These are phyloP conservation scores for Aspergillus sp. DNA, from an alignment of 2,329 filamentous ascomycete species.

Conservation along the genomic window DNA sequence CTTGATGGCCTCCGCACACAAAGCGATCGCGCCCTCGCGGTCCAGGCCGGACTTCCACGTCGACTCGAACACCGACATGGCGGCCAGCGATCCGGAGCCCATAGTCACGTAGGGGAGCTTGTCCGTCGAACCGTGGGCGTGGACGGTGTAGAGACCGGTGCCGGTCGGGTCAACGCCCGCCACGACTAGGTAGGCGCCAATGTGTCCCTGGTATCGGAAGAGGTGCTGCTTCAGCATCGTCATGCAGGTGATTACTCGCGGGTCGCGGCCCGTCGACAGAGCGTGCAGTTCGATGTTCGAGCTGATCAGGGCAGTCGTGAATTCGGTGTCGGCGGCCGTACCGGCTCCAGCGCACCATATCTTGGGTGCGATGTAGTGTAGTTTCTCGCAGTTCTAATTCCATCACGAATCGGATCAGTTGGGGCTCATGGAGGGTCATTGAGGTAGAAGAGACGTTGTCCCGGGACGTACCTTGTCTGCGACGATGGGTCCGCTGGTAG, in stretches of 20 bases:
- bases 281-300: slow-evolving; percentile 98
- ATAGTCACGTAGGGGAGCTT: slow-evolving; percentile 99
- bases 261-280: slow-evolving; percentile 92
- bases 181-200: slow-evolving; percentile 96
- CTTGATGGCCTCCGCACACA: slow-evolving; percentile 83
- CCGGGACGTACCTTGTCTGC: slow-evolving; percentile 75
- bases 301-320: slow-evolving; percentile 97
- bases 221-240: slow-evolving; percentile 99
- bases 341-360: slow-evolving; percentile 99
- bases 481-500: slow-evolving; percentile 94
- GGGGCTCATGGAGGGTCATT: not conserved
- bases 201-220: slow-evolving; percentile 96
- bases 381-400: slow-evolving; percentile 90
- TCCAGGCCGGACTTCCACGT: slow-evolving; percentile 81
- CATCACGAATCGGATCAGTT: not conserved
- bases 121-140: slow-evolving; percentile 96
- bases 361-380: slow-evolving; percentile 97
- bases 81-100: slow-evolving; percentile 92
- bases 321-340: slow-evolving; percentile 97
- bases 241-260: slow-evolving; percentile 98
- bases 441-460: not conserved
- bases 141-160: slow-evolving; percentile 93
- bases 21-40: slow-evolving; percentile 75
- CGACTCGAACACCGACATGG: slow-evolving; percentile 98
- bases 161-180: slow-evolving; percentile 96